Base-by-base conservation (phyloP, 306 rosid species). In the Fagus sylvatica region DNA sequence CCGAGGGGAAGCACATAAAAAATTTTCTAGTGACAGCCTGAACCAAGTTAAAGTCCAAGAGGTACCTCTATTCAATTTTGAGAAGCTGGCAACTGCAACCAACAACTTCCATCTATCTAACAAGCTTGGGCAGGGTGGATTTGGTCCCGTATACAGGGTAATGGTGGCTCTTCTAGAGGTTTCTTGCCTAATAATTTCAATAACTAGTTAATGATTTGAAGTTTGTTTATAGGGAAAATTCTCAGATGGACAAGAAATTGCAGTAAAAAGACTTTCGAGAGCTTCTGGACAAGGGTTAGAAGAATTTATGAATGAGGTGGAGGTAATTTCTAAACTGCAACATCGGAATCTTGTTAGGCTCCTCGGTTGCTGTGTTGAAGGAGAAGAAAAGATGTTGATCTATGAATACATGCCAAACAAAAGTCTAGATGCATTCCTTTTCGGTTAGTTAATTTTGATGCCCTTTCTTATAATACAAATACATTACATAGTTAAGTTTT, bases 361-460 rank as follows among this genome's bases (percentile, higher is more conserved):
- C 65, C 83, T 81, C 33, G 86, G 88, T 7, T 81, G 80, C 15
- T 87, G 86, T 39, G 53, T 84, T 34, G 84, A 87, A 55, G 73
- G 80, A 59, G 88, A 87, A 7, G 86, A 84, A 71, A 87, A 77
- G 64, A 84, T 84, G 80, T 36, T 87, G 28, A 64, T 84, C 39
- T 84, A 87, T 69, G 90, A 84, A 77, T 87, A 78, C 65, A 78
- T 87, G 90, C 86, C 88, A 54, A 87, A 87, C 65, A 81, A 78
- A 73, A 87, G 85, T 43, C 9, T 87, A 57, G 88, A 84, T 41
- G 75, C 78, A 17, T 84, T 79, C 67, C 75, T 84, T 12, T 84
- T 87, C 64, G 86, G 88, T 81, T 53, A 74, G 86, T 83, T 72
- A 53, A 28, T 61, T 32, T 16, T n/a, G n/a, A n/a, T 61, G 3